Base-by-base conservation (phyloP, 2,329 filamentous ascomycete species). In the Paraphoma sp. region DNA sequence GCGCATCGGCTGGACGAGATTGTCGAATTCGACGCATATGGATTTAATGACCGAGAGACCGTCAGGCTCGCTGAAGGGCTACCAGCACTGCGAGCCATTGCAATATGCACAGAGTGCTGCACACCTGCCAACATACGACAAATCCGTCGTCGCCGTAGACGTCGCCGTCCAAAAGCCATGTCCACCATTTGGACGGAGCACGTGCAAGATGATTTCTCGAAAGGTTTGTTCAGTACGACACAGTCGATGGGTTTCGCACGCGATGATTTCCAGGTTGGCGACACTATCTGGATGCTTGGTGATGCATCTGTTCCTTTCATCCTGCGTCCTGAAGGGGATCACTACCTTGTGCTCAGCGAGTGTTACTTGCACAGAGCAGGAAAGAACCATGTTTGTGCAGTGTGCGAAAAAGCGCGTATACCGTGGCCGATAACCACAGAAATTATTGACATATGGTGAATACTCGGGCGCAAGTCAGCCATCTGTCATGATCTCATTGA, bases 391-490 rank as follows among this genome's bases (percentile, higher is more conserved):
- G 23, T 23, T 23, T 23, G 23, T 23, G 23, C 23, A 23, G 5
- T 23, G 23, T 23, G 23, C 23, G 23, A 23, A 5, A 23, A 23
- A 23, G 23, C 23, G 5, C 23, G 23, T 23, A 23, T 23, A 33
- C 45, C 45, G 10, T 60, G 57, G 60, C 45, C 45, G 1, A 58
- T 59, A 14, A 33, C 31, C 9, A 57, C 58, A 10, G 44, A 57
- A n/a, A 51, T 60, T 4, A 62, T 62, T 29, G 51, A 61, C 16
- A 59, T 63, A 11, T 56, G 50, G 60, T 63, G 7, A 5, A 23
- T 23, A 23, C 3, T 23, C 5, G 23, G 23, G 23, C 23, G 23
- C 3, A 23, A 5, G 23, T 23, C 23, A 23, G 23, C n/a, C n/a
- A 17, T 12, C 41, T 43, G 10, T 43, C n/a, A 10, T 14, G 41